Conservation (phyloP, 345 rosid genomes). For the Crucihimalaya himalaica region DNA sequence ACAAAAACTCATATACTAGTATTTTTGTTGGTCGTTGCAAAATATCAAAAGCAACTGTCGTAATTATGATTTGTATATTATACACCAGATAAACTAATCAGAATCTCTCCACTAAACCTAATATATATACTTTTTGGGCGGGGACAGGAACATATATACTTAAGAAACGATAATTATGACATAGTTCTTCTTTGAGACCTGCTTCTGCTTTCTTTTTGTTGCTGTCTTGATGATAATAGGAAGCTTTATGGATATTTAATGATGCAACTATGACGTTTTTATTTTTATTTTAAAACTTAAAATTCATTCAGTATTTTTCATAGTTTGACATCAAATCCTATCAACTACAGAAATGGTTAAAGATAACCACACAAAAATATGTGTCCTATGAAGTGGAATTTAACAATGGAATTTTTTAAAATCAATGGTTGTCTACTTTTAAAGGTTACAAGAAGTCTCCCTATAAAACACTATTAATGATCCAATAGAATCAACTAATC, state of each 20-base stretch:
- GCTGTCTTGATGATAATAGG: background rate
- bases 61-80: conserved; percentile 30
- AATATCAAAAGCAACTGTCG: conserved; percentile 18
- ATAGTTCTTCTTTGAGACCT: conserved; percentile 27
- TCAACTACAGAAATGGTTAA: background rate
- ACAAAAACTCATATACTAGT: conserved; percentile 11
- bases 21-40: conserved; percentile 16
- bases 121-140: conserved; percentile 7
- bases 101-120: conserved; percentile 38
- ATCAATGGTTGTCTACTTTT: background rate
- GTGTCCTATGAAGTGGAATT: background rate
- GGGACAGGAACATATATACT: conserved; percentile 26
- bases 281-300: too few species aligned
- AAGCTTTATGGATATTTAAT: background rate
- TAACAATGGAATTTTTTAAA: background rate
- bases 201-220: background rate
- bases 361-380: background rate
- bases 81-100: background rate
- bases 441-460: background rate
- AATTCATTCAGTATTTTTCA: background rate
- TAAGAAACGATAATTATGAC: conserved; percentile 23
- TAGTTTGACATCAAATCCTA: background rate
- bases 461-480: background rate
- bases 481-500: background rate
- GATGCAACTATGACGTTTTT: background rate